Conservation (phyloP, 1,284 basidiomycete species). For the Leccinum subrobustum region DNA sequence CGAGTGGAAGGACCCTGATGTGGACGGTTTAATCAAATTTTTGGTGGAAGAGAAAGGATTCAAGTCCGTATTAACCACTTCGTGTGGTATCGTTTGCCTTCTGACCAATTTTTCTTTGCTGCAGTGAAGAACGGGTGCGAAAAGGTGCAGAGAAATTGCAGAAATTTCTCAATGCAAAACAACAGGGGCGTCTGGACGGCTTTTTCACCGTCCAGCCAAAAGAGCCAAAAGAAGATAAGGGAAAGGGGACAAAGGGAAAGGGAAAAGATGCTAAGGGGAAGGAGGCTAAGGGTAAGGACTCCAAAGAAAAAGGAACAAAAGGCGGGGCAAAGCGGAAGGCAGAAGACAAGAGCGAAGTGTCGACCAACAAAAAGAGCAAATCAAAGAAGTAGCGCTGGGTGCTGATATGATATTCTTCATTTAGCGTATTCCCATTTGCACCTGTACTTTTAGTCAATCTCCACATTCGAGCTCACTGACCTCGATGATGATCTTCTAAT, state of each 20-base stretch:
- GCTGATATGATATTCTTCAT: neutral
- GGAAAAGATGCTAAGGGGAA: conserved; percentile 29
- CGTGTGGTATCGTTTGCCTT: neutral
- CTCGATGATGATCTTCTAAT: neutral
- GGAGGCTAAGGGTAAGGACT: conserved; percentile 28
- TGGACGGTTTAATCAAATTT: conserved; percentile 94
- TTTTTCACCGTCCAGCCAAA: conserved; percentile 83
- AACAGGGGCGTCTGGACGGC: conserved; percentile 94
- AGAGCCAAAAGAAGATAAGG: conserved; percentile 42
- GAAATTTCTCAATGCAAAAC: conserved; percentile 87
- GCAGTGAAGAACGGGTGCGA: conserved; percentile 93
- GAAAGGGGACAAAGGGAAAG: conserved; percentile 40
- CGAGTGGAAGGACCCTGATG: conserved; percentile 93
- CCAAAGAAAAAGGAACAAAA: conserved; percentile 31
- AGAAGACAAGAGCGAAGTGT: conserved; percentile 33
- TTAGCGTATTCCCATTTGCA: conserved; percentile 13
- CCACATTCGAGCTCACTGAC: neutral
- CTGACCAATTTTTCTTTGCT: conserved; percentile 2
- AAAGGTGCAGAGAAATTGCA: conserved; percentile 92
- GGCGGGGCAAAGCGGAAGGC: conserved; percentile 64
- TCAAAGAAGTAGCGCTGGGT: conserved; percentile 25
- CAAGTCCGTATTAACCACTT: conserved; percentile 55
- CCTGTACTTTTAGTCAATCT: conserved; percentile 18
- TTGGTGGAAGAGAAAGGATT: conserved; percentile 96
- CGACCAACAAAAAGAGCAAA: conserved; percentile 34